Evolutionary conservation across 2,329 filamentous ascomycete genomes (phyloP), one percentile per base, ranked within the genome.

Genomic region (Ploettnerulaceae sp.): DNA sequence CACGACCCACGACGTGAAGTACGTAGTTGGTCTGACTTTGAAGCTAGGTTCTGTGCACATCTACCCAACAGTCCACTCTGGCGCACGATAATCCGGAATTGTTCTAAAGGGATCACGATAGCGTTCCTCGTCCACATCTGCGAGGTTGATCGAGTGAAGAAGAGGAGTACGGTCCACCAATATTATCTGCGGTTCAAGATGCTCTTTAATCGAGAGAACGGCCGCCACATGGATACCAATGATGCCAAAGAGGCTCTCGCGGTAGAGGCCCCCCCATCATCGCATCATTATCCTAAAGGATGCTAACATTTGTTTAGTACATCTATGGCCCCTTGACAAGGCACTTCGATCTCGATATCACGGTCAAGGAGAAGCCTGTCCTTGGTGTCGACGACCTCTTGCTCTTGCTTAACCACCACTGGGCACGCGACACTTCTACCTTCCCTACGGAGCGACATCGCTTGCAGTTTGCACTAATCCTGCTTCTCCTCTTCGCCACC

Each of bases 161-260:
- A 54, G 42, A 51, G 47, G 38, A 57, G 52, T 40, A 51, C 45
- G 9, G 38, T 54, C 12, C 47, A 59, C 38, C 21, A 60, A 34
- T 60, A 61, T 42, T 52, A 41, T 45, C 29, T 51, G 29, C 43
- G 53, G 37, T 57, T 60, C 8, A 61, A 60, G 34, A 52, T 53
- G 37, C 48, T 60, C 15, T 59, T 54, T 25, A 52, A 49, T 38
- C 4, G n/a, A 34, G 15, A 34, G 15, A 34, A 34, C 15, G 14
- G 15, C 15, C 32, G 32, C 42, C 29, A 53, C 34, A 54, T 55
- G 14, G 37, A 55, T 46, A 56, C 38, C 8, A 55, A 53, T 44
- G 33, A 53, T 39, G 20, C 20, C 9, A 53, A 51, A 48, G 44
- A 51, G 34, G 40, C 32, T 35, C 40, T 53, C 17, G 43, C 26